Percentiles rank a stretch among this genome's conserved stretches.
phyloP scores from a whole-genome alignment of 2,329 filamentous ascomycete species.

The Sphaerulina musiva region DNA sequence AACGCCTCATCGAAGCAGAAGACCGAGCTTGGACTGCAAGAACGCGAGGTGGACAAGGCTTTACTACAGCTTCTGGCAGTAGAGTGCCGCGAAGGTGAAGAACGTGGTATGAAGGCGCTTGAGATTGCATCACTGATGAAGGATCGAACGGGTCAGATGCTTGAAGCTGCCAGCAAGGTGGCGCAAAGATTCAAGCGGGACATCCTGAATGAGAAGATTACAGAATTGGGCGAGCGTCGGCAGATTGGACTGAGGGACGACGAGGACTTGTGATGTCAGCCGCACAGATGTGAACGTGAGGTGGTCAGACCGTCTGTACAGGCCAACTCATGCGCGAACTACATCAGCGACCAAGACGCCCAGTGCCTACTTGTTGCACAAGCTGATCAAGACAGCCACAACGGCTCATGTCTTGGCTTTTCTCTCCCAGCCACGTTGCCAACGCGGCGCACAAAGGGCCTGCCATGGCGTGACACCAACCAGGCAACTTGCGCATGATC shows the following conservation, averaged over 20 bases:
- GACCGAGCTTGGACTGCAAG: constrained; percentile 59
- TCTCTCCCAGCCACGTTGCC: constrained; percentile 3
- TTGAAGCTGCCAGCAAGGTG: constrained; percentile 84
- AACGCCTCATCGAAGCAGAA: constrained; percentile 60
- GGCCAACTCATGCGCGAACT: too few species aligned
- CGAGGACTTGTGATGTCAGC: constrained; percentile 29
- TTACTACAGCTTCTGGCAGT: constrained; percentile 80
- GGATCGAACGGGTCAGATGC: constrained; percentile 78
- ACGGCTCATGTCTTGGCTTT: constrained; percentile 4
- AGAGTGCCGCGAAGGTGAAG: constrained; percentile 89
- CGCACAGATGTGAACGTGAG: neutral
- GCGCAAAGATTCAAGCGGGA: constrained; percentile 75
- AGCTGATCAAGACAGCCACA: neutral
- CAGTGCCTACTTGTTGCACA: neutral
- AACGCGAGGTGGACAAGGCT: constrained; percentile 83
- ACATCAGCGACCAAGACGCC: neutral
- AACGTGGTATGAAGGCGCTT: constrained; percentile 86
- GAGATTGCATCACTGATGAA: constrained; percentile 83
- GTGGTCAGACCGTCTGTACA: too few species aligned
- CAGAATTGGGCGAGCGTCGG: constrained; percentile 69
- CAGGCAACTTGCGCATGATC: neutral
- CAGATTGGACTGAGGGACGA: constrained; percentile 57
- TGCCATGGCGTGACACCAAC: neutral
- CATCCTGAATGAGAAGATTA: constrained; percentile 83
- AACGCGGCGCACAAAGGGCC: neutral